Conservation (phyloP, 2,329 filamentous ascomycete species). For the Aspergillus fischeri region DNA sequence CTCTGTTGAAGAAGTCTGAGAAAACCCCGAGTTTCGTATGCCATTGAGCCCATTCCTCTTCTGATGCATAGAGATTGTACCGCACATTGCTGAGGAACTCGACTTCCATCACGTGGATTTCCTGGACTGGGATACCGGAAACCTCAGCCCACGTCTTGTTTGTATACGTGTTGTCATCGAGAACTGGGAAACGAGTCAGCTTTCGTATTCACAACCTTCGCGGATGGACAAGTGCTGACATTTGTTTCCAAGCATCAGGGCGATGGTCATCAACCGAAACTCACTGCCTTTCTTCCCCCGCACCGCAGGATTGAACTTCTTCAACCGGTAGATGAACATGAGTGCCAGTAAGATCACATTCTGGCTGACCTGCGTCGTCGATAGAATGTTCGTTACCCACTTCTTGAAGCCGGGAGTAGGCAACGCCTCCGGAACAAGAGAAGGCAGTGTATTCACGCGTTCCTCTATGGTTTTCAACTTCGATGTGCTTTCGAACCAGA, state of each 20-base stretch:
- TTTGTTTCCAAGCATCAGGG: constrained; percentile 97
- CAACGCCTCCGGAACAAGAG: constrained; percentile 66
- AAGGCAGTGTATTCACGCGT: constrained; percentile 41
- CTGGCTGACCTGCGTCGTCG: constrained; percentile 92
- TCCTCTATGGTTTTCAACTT: constrained; percentile 72
- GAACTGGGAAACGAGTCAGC: constrained; percentile 50
- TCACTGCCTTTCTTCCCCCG: constrained; percentile 92
- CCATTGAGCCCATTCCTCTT: constrained; percentile 84
- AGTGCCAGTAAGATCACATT: constrained; percentile 90
- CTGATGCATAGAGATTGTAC: constrained; percentile 84
- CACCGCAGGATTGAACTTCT: constrained; percentile 82
- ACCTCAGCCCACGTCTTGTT: constrained; percentile 99
- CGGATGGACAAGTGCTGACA: constrained; percentile 52
- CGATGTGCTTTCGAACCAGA: constrained; percentile 93
- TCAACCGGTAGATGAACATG: constrained; percentile 88
- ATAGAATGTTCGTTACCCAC: constrained; percentile 87
- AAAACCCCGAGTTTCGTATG: constrained; percentile 78
- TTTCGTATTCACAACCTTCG: not conserved
- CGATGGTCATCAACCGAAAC: constrained; percentile 86
- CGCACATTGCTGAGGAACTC: constrained; percentile 98
- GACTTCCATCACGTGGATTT: constrained; percentile 99
- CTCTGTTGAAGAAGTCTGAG: constrained; percentile 73
- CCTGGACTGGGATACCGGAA: constrained; percentile 84
- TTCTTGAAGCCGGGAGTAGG: constrained; percentile 80
- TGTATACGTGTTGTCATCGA: constrained; percentile 98